Percentiles rank a stretch among this genome's conserved stretches.
phyloP scores from a whole-genome alignment of 192 early-diverging fungal species.

The Entomortierella lignicola region DNA sequence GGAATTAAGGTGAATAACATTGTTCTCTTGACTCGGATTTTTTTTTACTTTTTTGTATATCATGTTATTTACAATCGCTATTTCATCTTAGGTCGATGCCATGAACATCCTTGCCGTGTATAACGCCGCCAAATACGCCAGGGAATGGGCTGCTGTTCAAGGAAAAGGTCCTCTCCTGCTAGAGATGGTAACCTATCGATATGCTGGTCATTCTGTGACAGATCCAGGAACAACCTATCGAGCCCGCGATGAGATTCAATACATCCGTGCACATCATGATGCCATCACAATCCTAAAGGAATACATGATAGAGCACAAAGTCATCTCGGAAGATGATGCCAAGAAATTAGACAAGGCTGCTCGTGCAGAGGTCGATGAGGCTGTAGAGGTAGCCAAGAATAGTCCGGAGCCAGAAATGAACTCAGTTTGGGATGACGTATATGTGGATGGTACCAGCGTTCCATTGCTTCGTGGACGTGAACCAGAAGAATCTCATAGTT shows the following conservation, averaged over 20 bases:
- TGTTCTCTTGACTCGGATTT: background rate
- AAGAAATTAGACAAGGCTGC: constrained; percentile 97
- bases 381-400: constrained; percentile 83
- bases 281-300: constrained; percentile 93
- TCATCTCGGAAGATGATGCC: constrained; percentile 86
- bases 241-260: constrained; percentile 97
- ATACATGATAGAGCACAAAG: constrained; percentile 75
- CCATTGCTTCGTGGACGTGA: constrained; percentile 83
- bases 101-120: constrained; percentile 96
- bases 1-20: constrained; percentile 74
- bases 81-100: constrained; percentile 68
- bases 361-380: constrained; percentile 86
- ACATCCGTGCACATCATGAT: constrained; percentile 95
- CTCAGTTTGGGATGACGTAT: constrained; percentile 88
- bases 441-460: constrained; percentile 81
- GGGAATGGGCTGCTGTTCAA: constrained; percentile 76
- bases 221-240: constrained; percentile 99
- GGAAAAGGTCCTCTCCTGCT: constrained; percentile 93
- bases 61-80: too few relatives aligned
- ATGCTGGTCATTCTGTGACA: constrained; percentile 99
- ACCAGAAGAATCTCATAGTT: constrained; percentile 70
- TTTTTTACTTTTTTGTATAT: too few relatives aligned
- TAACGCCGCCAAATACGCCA: constrained; percentile 83
- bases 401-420: constrained; percentile 73
- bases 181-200: constrained; percentile 98